Percentiles rank a stretch among this genome's conserved stretches.
These are phyloP conservation scores for Rosa lucieae DNA, from an alignment of 306 rosid species.

Conservation along the genomic window DNA sequence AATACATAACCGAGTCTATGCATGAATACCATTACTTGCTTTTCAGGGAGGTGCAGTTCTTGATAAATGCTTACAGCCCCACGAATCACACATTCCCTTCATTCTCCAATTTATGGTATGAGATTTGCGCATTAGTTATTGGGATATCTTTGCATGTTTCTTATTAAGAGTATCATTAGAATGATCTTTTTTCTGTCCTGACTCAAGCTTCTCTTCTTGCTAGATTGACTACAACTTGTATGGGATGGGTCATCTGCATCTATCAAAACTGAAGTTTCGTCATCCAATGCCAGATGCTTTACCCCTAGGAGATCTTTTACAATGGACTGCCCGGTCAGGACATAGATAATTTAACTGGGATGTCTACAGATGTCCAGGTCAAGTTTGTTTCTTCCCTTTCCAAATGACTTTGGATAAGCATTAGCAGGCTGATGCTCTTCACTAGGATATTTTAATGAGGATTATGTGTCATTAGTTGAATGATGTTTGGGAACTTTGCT, in stretches of 20 bases:
- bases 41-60: slow-evolving; percentile 80
- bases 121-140: neutral
- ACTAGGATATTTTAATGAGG: neutral
- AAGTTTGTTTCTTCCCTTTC: slow-evolving; percentile 14
- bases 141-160: neutral
- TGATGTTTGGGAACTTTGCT: slow-evolving; percentile 36
- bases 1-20: neutral
- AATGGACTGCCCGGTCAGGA: slow-evolving; percentile 30
- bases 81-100: slow-evolving; percentile 93
- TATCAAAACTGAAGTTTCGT: slow-evolving; percentile 79
- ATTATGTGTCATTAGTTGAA: slow-evolving; percentile 18
- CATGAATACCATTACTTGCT: slow-evolving; percentile 16
- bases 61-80: slow-evolving; percentile 70
- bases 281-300: slow-evolving; percentile 57
- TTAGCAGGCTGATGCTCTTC: neutral
- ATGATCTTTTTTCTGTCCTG: neutral
- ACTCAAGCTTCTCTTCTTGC: slow-evolving; percentile 8
- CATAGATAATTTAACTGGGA: slow-evolving; percentile 41
- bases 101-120: slow-evolving; percentile 50
- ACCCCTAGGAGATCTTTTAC: slow-evolving; percentile 32
- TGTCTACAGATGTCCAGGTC: slow-evolving; percentile 38
- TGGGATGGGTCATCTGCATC: slow-evolving; percentile 89
- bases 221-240: slow-evolving; percentile 59
- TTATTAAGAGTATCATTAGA: neutral
- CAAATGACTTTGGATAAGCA: slow-evolving; percentile 6